Evolutionary conservation across 2,329 filamentous ascomycete species (phyloP).

Genomic region (Diaporthe amygdali): DNA sequence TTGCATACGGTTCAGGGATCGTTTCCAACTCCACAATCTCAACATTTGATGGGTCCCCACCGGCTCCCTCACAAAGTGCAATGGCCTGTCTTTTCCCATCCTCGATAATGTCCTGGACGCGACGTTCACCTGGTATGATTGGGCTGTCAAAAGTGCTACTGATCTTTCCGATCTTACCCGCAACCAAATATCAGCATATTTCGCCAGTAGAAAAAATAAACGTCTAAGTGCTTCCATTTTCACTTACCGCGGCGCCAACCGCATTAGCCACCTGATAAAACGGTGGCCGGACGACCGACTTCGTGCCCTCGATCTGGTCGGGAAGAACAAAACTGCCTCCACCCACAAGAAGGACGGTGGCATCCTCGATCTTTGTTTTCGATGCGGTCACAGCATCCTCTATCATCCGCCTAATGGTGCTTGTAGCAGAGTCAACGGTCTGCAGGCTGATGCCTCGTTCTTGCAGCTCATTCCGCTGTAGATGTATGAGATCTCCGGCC

Average conservation of each 20-base stretch:
- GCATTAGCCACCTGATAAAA: conserved; percentile 2
- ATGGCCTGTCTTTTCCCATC: neutral
- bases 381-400: neutral
- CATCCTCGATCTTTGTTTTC: neutral
- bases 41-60: neutral
- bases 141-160: neutral
- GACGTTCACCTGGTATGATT: neutral
- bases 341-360: neutral
- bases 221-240: too few relatives aligned
- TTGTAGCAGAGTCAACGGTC: neutral
- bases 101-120: neutral
- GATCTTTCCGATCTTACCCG: neutral
- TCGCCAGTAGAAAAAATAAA: too few relatives aligned
- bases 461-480: neutral
- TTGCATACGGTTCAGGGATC: neutral
- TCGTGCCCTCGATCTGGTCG: neutral
- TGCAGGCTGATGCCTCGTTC: neutral
- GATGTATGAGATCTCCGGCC: neutral
- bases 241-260: neutral
- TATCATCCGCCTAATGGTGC: neutral
- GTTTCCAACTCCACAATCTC: neutral
- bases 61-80: neutral
- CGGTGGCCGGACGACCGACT: neutral
- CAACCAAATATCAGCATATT: neutral
- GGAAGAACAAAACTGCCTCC: neutral